Percentiles rank a stretch among this genome's conserved stretches.
These are phyloP conservation scores for Myxozyma neglecta DNA, from an alignment of 805 yeast species.

Conservation along the genomic window DNA sequence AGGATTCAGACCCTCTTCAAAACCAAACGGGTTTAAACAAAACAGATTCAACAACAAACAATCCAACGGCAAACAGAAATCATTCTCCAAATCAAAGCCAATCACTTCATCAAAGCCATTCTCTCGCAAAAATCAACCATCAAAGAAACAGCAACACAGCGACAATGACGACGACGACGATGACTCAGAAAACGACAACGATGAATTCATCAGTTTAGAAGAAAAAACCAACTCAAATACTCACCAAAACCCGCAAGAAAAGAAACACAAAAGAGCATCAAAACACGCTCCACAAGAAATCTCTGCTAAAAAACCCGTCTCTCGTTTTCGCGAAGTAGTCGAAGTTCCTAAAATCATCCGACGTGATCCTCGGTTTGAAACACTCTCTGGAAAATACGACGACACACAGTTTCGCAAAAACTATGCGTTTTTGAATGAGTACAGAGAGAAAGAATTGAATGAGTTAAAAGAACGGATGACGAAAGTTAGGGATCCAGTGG, in stretches of 20 bases:
- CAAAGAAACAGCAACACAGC: background rate
- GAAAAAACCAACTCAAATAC: background rate
- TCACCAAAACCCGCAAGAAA: too few species aligned
- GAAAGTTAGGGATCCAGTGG: conserved; percentile 49
- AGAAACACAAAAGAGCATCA: conserved; percentile 32
- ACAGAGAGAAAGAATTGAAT: conserved; percentile 72
- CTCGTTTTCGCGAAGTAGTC: conserved; percentile 68
- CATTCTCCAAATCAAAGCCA: background rate
- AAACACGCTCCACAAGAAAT: conserved; percentile 89
- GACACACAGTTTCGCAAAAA: conserved; percentile 64
- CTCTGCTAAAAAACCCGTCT: conserved; percentile 70
- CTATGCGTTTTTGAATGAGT: conserved; percentile 83
- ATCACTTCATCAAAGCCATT: background rate
- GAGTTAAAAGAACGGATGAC: conserved; percentile 42
- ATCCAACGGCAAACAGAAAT: background rate
- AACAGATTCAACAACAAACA: background rate
- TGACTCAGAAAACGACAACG: background rate
- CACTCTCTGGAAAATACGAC: conserved; percentile 85
- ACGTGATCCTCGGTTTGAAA: conserved; percentile 85
- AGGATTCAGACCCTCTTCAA: background rate
- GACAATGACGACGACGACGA: background rate
- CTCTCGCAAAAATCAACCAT: background rate
- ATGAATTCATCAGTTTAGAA: conserved; percentile 4
- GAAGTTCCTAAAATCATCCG: conserved; percentile 40
- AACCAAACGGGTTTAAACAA: background rate